A percentile compares a stretch with the other conserved stretches of the same genome.
These are phyloP conservation scores for Trypanosoma avium DNA, from an alignment of 208 protist genomes.

Conservation along the genomic window DNA sequence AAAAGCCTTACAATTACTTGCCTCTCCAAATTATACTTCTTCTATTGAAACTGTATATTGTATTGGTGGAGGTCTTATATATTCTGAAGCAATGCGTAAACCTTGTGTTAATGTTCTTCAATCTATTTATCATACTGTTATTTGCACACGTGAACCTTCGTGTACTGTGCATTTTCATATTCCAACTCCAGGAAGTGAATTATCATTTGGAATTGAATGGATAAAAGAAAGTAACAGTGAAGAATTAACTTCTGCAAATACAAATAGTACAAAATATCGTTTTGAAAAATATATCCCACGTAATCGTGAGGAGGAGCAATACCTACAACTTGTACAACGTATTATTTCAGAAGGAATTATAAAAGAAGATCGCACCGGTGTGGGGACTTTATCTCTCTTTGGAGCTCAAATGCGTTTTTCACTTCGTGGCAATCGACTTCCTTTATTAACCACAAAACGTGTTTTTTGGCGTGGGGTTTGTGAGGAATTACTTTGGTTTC, in stretches of 20 bases:
- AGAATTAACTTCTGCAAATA: conserved; percentile 30
- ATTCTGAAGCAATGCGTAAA: conserved; percentile 61
- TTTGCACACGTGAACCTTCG: conserved; percentile 32
- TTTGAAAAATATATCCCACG: conserved; percentile 76
- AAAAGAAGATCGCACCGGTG: conserved; percentile 96
- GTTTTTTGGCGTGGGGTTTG: conserved; percentile 98
- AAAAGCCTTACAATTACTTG: conserved; percentile 56
- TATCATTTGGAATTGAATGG: conserved; percentile 26
- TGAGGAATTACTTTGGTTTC: conserved; percentile 98
- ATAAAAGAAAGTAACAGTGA: conserved; percentile 39
- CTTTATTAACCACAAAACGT: conserved; percentile 98
- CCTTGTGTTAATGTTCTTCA: conserved; percentile 68
- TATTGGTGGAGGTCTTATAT: conserved; percentile 91
- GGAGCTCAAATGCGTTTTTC: conserved; percentile 97
- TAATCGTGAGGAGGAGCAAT: conserved; percentile 93
- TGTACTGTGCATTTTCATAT: conserved; percentile 76
- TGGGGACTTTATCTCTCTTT: conserved; percentile 95
- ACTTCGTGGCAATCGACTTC: conserved; percentile 92
- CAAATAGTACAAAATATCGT: conserved; percentile 38
- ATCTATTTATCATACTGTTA: conserved; percentile 68
- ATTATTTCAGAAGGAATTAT: conserved; percentile 74
- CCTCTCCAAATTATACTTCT: conserved; percentile 50
- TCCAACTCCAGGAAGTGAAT: conserved; percentile 10
- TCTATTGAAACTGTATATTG: conserved; percentile 90
- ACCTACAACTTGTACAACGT: conserved; percentile 85